Conservation (phyloP, 2,329 filamentous ascomycete genomes). For the Penicillium aurantiogriseum region DNA sequence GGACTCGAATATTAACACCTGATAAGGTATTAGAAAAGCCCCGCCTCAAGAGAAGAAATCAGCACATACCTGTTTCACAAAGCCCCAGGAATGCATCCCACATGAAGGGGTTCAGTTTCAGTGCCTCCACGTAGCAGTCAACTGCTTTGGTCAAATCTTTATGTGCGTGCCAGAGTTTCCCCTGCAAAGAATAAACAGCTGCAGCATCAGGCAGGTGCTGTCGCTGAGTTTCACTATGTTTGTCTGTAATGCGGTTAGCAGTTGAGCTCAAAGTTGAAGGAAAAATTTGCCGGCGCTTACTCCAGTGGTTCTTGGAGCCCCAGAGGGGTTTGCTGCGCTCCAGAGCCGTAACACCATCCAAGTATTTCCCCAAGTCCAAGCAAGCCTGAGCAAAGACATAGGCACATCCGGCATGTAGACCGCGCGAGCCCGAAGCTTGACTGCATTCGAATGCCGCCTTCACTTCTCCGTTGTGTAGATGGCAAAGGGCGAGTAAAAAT, state of each 20-base stretch:
- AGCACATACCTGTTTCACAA: constrained; percentile 66
- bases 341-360: constrained; percentile 77
- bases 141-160: constrained; percentile 79
- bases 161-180: constrained; percentile 80
- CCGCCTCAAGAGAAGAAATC: not conserved
- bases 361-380: constrained; percentile 71
- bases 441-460: constrained; percentile 83
- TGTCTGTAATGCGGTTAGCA: constrained; percentile 44
- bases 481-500: constrained; percentile 80
- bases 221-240: constrained; percentile 73
- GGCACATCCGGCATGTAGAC: constrained; percentile 77
- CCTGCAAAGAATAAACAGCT: constrained; percentile 77
- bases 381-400: constrained; percentile 92
- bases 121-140: constrained; percentile 79
- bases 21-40: constrained; percentile 55
- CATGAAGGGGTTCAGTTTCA: constrained; percentile 92
- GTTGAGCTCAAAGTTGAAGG: not conserved
- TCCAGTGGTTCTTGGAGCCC: constrained; percentile 72
- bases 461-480: constrained; percentile 77
- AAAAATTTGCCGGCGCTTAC: constrained; percentile 50
- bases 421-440: constrained; percentile 67
- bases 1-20: constrained; percentile 75
- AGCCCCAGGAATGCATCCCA: constrained; percentile 94
- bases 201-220: constrained; percentile 78
- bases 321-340: constrained; percentile 79